phyloP scores from a whole-genome alignment of 2,329 filamentous ascomycete genomes.

The Hypoxylon sp. region DNA sequence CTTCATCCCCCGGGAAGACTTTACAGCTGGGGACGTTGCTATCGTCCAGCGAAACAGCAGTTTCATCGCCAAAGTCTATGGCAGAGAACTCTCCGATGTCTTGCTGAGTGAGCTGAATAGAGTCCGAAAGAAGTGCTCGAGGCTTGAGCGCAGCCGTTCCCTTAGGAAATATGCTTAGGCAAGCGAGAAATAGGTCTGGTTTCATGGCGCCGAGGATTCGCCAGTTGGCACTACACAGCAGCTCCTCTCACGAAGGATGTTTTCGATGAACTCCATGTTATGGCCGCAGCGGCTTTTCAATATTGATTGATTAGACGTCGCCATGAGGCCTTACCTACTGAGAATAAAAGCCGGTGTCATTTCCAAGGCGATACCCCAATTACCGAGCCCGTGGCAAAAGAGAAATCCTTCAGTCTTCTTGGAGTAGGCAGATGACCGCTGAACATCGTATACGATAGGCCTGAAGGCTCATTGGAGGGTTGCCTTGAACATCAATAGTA shows the following conservation, averaged over 20 bases:
- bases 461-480: slow-evolving; percentile 16
- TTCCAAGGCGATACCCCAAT: slow-evolving; percentile 11
- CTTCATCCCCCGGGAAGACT: slow-evolving; percentile 46
- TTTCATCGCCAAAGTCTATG: slow-evolving; percentile 43
- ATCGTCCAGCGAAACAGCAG: neutral
- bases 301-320: slow-evolving; percentile 15
- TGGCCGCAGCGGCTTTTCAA: slow-evolving; percentile 29
- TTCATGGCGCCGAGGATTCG: slow-evolving; percentile 26
- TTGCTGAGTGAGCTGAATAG: slow-evolving; percentile 34
- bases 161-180: slow-evolving; percentile 16
- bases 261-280: neutral
- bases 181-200: slow-evolving; percentile 13
- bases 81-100: slow-evolving; percentile 41
- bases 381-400: slow-evolving; percentile 15
- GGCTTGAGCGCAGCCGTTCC: slow-evolving; percentile 7
- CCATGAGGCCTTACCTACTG: neutral
- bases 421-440: slow-evolving; percentile 16
- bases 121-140: slow-evolving; percentile 25
- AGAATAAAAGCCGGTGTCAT: slow-evolving; percentile 1
- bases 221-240: neutral
- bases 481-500: slow-evolving; percentile 8
- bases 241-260: neutral
- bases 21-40: slow-evolving; percentile 39
- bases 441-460: slow-evolving; percentile 6
- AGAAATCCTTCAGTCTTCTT: neutral